A percentile compares a stretch with the other conserved stretches of the same genome.
phyloP scores from a whole-genome alignment of 768 basidiomycete genomes.

The Russula sp. region DNA sequence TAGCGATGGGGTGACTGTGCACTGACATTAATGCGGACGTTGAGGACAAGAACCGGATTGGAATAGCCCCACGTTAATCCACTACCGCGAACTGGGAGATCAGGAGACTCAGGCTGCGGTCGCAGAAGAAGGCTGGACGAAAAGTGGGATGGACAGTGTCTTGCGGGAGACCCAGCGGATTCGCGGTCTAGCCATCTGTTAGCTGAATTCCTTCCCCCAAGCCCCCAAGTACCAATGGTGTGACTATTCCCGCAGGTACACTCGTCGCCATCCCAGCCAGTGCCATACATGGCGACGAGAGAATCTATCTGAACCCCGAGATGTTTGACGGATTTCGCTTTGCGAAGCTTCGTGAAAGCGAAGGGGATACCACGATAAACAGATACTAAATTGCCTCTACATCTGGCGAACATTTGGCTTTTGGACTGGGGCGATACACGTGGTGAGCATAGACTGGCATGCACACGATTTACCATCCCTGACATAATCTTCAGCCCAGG shows the following conservation, averaged over 20 bases:
- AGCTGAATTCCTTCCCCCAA: slow-evolving; percentile 1
- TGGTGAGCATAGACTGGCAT: slow-evolving; percentile 24
- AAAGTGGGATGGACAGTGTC: slow-evolving; percentile 30
- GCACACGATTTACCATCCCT: neutral
- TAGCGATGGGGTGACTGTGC: neutral
- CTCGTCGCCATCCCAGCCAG: slow-evolving; percentile 27
- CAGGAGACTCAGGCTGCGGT: slow-evolving; percentile 29
- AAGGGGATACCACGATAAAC: neutral
- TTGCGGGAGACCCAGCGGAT: slow-evolving; percentile 30
- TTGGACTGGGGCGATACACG: slow-evolving; percentile 26
- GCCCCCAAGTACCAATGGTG: slow-evolving; percentile 31
- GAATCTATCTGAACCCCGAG: slow-evolving; percentile 29
- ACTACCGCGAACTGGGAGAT: no score
- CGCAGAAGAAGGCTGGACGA: slow-evolving; percentile 28
- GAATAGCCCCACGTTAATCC: no score
- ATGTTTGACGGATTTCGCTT: slow-evolving; percentile 40
- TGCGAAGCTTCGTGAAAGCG: slow-evolving; percentile 13
- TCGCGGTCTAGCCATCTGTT: slow-evolving; percentile 22
- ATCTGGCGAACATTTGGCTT: slow-evolving; percentile 21
- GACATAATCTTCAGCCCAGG: slow-evolving; percentile 22
- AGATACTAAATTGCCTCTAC: slow-evolving; percentile 12
- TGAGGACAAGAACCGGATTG: neutral
- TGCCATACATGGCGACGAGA: slow-evolving; percentile 28
- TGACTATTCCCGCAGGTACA: slow-evolving; percentile 34
- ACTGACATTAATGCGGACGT: slow-evolving; percentile 7